These are phyloP conservation scores for Dysphania ambrosioides DNA, from an alignment of 148 eudicot species.

Conservation along the genomic window DNA sequence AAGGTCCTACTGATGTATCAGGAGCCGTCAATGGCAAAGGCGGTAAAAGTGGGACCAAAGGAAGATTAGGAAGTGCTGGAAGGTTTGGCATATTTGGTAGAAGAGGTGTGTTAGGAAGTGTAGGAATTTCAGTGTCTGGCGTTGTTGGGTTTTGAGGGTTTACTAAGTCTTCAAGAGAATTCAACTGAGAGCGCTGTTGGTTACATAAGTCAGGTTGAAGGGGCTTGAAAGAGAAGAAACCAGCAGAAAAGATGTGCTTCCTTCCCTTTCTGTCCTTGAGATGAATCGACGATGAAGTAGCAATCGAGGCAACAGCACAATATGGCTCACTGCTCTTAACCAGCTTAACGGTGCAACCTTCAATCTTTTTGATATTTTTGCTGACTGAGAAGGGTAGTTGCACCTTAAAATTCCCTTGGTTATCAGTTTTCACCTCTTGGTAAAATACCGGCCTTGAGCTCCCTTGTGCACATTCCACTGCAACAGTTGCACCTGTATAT, in stretches of 20 bases:
- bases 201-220: conserved; percentile 54
- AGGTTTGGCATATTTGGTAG: conserved; percentile 26
- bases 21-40: background rate
- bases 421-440: conserved; percentile 54
- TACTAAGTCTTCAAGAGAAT: conserved; percentile 24
- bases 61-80: conserved; percentile 28
- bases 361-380: conserved; percentile 53
- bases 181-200: conserved; percentile 39
- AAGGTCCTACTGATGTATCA: background rate
- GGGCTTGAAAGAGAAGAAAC: conserved; percentile 85
- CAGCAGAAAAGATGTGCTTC: conserved; percentile 71
- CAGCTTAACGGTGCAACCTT: conserved; percentile 59
- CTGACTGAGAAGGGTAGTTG: conserved; percentile 52
- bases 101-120: conserved; percentile 1
- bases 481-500: conserved; percentile 68
- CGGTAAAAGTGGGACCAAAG: conserved; percentile 26
- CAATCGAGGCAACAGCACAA: conserved; percentile 66
- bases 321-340: conserved; percentile 65
- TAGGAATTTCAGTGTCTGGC: conserved; percentile 10
- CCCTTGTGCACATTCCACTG: conserved; percentile 55
- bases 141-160: conserved; percentile 11
- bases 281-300: conserved; percentile 53
- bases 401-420: conserved; percentile 59
- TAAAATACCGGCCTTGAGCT: conserved; percentile 33
- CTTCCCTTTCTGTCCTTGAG: conserved; percentile 44